Conservation (phyloP, 768 basidiomycete species). For the Ephemerocybe angulata region DNA sequence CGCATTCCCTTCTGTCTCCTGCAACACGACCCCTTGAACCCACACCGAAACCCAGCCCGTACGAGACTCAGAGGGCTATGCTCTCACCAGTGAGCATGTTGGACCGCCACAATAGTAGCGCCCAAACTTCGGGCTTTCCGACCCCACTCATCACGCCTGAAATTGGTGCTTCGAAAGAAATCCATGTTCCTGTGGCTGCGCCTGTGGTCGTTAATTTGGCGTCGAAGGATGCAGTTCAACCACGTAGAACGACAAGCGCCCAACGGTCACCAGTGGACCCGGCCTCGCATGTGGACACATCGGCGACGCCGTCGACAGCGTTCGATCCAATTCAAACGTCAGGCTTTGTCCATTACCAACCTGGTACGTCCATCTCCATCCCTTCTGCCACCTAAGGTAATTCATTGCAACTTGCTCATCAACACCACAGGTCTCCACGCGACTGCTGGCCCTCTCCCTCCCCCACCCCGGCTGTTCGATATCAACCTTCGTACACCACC, state of each 20-base stretch:
- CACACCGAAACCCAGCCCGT: slow-evolving; percentile 12
- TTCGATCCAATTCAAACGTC: slow-evolving; percentile 2
- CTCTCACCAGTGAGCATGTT: slow-evolving; percentile 3
- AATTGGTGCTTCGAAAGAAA: slow-evolving; percentile 60
- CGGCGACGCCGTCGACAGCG: neutral
- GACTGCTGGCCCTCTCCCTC: slow-evolving; percentile 14
- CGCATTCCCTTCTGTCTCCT: too few species aligned
- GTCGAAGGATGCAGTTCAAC: slow-evolving; percentile 13
- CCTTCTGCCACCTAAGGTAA: neutral
- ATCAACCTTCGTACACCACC: slow-evolving; percentile 3
- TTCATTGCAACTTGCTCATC: neutral
- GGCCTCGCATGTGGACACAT: neutral
- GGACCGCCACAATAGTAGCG: slow-evolving; percentile 6
- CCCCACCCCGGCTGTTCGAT: slow-evolving; percentile 12
- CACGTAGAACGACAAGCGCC: neutral
- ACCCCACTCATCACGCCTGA: slow-evolving; percentile 50
- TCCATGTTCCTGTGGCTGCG: slow-evolving; percentile 56
- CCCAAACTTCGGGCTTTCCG: slow-evolving; percentile 15
- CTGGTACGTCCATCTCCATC: neutral
- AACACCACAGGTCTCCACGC: slow-evolving; percentile 5
- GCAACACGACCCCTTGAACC: slow-evolving; percentile 20
- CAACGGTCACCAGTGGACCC: neutral
- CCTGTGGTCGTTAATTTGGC: slow-evolving; percentile 55
- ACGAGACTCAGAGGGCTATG: slow-evolving; percentile 6
- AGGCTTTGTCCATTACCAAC: slow-evolving; percentile 11